These are phyloP conservation scores for Apophysomyces ossiformis DNA, from an alignment of 371 early-diverging fungal species.

Conservation along the genomic window DNA sequence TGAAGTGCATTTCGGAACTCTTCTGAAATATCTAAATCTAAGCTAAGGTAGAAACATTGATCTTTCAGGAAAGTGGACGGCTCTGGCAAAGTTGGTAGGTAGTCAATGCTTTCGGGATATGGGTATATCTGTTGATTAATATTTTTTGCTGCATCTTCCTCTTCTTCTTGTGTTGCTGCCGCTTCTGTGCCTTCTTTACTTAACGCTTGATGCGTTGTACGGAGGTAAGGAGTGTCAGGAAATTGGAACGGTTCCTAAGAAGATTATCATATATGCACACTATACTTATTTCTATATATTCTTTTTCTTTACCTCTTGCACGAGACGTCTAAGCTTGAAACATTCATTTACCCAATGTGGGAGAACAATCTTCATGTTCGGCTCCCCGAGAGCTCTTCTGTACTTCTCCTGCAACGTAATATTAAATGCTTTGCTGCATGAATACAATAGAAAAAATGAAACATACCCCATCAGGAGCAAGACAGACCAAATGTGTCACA, in stretches of 20 bases:
- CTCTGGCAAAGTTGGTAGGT: constrained; percentile 20
- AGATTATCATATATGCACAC: not conserved
- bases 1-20: constrained; percentile 33
- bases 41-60: constrained; percentile 34
- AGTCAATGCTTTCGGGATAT: constrained; percentile 17
- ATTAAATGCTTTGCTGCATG: not conserved
- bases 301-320: constrained; percentile 48
- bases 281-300: not conserved
- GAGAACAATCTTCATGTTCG: constrained; percentile 64
- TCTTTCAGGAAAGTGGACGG: constrained; percentile 13
- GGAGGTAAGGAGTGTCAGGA: constrained; percentile 50
- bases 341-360: constrained; percentile 86
- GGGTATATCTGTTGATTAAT: constrained; percentile 15
- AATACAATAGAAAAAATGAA: no score
- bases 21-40: constrained; percentile 21
- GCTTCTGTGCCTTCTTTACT: not conserved
- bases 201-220: not conserved
- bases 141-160: not conserved
- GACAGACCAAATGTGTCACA: constrained; percentile 65
- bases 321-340: constrained; percentile 53
- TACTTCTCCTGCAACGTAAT: constrained; percentile 46
- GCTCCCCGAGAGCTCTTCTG: constrained; percentile 47
- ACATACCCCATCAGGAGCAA: constrained; percentile 54
- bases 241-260: constrained; percentile 41
- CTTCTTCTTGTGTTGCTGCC: not conserved